These are phyloP conservation scores for Candida dajiaensis DNA, from an alignment of 805 yeast species.

Conservation along the genomic window DNA sequence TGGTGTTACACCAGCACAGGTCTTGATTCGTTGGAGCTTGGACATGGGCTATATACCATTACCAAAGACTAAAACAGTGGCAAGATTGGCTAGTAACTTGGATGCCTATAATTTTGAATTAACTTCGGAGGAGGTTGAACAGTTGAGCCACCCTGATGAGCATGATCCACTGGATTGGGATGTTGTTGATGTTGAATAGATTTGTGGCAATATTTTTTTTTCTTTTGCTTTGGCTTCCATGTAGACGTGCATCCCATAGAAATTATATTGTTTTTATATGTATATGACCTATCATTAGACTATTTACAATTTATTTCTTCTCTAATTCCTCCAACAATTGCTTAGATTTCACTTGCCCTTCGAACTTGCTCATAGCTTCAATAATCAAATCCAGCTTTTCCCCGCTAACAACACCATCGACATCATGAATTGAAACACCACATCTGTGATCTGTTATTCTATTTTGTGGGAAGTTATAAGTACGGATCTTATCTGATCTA, in stretches of 20 bases:
- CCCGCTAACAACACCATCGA: constrained; percentile 62
- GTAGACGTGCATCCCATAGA: too few relatives aligned
- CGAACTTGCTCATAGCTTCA: constrained; percentile 42
- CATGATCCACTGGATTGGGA: constrained; percentile 79
- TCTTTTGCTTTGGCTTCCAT: too few relatives aligned
- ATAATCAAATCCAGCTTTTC: constrained; percentile 49
- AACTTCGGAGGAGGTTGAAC: constrained; percentile 33
- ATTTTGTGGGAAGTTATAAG: constrained; percentile 90
- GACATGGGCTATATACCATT: constrained; percentile 52
- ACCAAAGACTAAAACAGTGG: constrained; percentile 37
- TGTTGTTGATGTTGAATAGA: constrained; percentile 5
- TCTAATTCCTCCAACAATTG: constrained; percentile 14
- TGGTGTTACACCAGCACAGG: constrained; percentile 41
- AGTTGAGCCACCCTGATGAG: constrained; percentile 44
- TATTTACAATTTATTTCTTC: background rate
- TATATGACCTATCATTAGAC: background rate
- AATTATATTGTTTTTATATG: too few relatives aligned
- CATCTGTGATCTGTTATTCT: constrained; percentile 93
- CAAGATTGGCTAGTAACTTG: constrained; percentile 35
- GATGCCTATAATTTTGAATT: constrained; percentile 39
- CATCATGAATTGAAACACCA: constrained; percentile 70
- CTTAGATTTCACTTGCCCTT: constrained; percentile 39
- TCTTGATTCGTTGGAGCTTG: constrained; percentile 52
- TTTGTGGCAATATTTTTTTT: background rate
- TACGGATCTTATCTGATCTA: constrained; percentile 87